phyloP scores from a whole-genome alignment of 495 filamentous ascomycete species.

The Hypoxylon crocopeplum region DNA sequence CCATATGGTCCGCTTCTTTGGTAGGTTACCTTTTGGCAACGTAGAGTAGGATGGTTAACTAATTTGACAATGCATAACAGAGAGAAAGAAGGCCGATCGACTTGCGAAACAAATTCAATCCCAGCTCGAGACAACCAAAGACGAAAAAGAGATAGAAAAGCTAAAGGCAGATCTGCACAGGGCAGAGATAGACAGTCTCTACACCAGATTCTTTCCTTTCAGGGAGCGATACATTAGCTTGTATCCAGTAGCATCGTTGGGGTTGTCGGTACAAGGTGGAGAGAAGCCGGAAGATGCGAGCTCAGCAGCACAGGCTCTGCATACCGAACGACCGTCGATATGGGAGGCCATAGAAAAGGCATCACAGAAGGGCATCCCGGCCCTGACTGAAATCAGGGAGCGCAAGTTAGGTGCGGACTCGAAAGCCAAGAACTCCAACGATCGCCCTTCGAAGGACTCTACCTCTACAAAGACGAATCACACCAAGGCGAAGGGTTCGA shows the following conservation, averaged over 20 bases:
- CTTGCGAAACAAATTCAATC: constrained; percentile 68
- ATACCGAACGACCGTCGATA: constrained; percentile 60
- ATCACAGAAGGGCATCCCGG: constrained; percentile 61
- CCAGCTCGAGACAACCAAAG: constrained; percentile 53
- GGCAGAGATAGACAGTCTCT: constrained; percentile 83
- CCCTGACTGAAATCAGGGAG: constrained; percentile 32
- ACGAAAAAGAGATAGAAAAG: constrained; percentile 56
- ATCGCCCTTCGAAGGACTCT: constrained; percentile 11
- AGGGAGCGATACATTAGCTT: constrained; percentile 80
- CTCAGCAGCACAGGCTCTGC: constrained; percentile 46
- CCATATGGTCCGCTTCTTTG: constrained; percentile 92
- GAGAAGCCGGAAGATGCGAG: constrained; percentile 41
- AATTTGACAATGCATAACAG: constrained; percentile 50
- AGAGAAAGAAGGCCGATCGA: constrained; percentile 83
- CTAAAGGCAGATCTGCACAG: constrained; percentile 67
- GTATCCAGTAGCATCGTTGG: constrained; percentile 59
- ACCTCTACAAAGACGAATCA: constrained; percentile 1
- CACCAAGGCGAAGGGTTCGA: constrained; percentile 15
- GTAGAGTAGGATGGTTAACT: neutral
- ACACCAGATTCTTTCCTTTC: constrained; percentile 82
- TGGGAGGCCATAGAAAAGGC: constrained; percentile 74
- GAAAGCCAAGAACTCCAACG: constrained; percentile 1
- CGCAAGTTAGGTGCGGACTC: constrained; percentile 21
- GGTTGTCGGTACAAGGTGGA: neutral
- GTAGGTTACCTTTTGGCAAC: constrained; percentile 50